Evolutionary conservation across 768 basidiomycete genomes (phyloP).

Genomic region (Hygrocybe coccinea): DNA sequence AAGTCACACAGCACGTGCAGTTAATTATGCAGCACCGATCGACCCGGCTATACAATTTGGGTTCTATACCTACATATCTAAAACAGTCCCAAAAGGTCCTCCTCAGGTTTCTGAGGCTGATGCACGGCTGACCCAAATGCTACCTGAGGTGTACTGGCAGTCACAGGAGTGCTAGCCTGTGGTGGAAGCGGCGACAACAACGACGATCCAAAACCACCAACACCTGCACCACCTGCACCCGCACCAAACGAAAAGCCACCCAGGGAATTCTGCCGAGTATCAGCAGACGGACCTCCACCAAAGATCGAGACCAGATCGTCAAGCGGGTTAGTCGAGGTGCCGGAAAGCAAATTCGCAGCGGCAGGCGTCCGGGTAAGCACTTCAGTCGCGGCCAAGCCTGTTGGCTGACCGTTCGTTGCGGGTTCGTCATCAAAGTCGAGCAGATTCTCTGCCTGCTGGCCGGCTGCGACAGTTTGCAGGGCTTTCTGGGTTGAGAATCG

Average conservation of each 20-base stretch:
- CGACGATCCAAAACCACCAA: conserved; percentile 18
- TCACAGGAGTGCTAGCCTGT: conserved; percentile 18
- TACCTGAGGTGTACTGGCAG: conserved; percentile 8
- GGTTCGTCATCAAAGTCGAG: conserved; percentile 86
- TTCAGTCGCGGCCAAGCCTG: conserved; percentile 73
- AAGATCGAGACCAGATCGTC: conserved; percentile 95
- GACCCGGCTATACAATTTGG: no score
- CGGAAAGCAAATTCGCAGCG: conserved; percentile 67
- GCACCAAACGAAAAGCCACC: conserved; percentile 21
- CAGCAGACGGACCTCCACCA: conserved; percentile 43
- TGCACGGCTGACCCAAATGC: conserved; percentile 17
- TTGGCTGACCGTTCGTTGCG: conserved; percentile 56
- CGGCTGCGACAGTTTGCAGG: conserved; percentile 84
- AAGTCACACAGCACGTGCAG: no score
- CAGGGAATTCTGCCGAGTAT: conserved; percentile 14
- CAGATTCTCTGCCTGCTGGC: conserved; percentile 91
- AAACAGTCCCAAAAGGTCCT: conserved; percentile 51
- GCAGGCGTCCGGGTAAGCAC: conserved; percentile 68
- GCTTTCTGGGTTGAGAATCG: conserved; percentile 73
- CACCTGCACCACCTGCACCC: no score
- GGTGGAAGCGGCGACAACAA: conserved; percentile 28
- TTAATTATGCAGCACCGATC: no score
- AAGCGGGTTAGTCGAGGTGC: conserved; percentile 81
- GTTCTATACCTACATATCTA: no score
- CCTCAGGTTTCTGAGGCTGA: conserved; percentile 35